phyloP scores from a whole-genome alignment of 192 early-diverging fungal species.

The Coemansia sp. region DNA sequence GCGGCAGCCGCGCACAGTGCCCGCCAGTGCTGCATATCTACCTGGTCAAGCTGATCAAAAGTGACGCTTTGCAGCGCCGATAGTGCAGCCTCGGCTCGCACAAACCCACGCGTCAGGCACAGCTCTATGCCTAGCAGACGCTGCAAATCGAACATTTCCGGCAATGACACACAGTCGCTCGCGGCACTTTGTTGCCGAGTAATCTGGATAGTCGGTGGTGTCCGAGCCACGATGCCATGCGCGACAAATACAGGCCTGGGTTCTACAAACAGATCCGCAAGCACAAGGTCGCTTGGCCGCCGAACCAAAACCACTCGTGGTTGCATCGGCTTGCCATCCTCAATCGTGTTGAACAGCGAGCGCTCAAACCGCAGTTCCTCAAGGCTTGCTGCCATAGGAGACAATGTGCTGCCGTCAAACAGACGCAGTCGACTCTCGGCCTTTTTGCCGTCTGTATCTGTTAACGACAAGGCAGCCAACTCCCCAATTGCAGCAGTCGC shows the following conservation, averaged over 20 bases:
- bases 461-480: not conserved
- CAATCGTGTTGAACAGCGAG: not conserved
- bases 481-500: not conserved
- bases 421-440: not conserved
- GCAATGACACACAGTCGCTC: not conserved
- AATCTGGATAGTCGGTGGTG: not conserved
- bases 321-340: not conserved
- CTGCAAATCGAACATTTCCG: not conserved
- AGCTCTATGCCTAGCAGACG: not conserved
- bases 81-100: not conserved
- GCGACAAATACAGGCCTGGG: not conserved
- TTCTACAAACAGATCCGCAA: not conserved
- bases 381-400: not conserved
- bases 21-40: not conserved
- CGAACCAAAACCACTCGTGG: not conserved
- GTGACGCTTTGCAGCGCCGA: not conserved
- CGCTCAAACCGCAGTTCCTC: not conserved
- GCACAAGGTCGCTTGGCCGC: not conserved
- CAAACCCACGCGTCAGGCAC: conserved; percentile 1
- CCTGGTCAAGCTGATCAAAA: not conserved
- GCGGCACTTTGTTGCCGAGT: not conserved
- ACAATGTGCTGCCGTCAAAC: conserved; percentile 1
- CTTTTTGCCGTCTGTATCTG: not conserved
- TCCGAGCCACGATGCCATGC: not conserved
- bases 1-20: not conserved